These are phyloP conservation scores for Mrakia blollopis DNA, from an alignment of 768 basidiomycete genomes.

Conservation along the genomic window DNA sequence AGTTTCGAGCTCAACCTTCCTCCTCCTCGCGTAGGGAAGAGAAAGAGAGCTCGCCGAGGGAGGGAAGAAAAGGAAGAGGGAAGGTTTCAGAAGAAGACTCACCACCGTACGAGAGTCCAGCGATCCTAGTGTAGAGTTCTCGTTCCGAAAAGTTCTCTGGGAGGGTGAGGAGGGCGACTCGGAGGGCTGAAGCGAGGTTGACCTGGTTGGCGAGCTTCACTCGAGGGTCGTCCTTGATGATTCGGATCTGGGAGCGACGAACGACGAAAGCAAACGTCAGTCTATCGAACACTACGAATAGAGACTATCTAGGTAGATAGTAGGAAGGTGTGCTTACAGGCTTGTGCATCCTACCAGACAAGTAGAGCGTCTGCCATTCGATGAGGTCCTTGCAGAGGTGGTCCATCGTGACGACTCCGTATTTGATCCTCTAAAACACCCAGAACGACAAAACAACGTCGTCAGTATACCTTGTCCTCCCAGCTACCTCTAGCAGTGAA, in stretches of 20 bases:
- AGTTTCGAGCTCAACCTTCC: neutral
- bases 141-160: constrained; percentile 75
- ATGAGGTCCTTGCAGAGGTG: constrained; percentile 82
- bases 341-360: constrained; percentile 95
- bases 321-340: constrained; percentile 51
- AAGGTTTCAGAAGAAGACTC: neutral
- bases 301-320: no score
- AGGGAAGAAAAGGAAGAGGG: no score
- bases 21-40: neutral
- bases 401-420: constrained; percentile 89
- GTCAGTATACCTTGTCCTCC: neutral
- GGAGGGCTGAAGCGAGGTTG: constrained; percentile 84
- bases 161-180: constrained; percentile 80
- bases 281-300: no score
- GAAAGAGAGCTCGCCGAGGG: neutral
- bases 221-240: constrained; percentile 86
- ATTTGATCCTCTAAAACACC: constrained; percentile 73
- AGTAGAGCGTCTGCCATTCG: constrained; percentile 88
- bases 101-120: constrained; percentile 69
- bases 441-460: neutral
- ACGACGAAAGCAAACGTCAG: constrained; percentile 10
- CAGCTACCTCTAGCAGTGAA: neutral
- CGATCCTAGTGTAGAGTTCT: constrained; percentile 76
- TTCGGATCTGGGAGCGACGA: constrained; percentile 52
- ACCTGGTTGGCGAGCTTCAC: constrained; percentile 88